Evolutionary conservation across 306 rosid species (phyloP).

Genomic region (Cucumis sativus): DNA sequence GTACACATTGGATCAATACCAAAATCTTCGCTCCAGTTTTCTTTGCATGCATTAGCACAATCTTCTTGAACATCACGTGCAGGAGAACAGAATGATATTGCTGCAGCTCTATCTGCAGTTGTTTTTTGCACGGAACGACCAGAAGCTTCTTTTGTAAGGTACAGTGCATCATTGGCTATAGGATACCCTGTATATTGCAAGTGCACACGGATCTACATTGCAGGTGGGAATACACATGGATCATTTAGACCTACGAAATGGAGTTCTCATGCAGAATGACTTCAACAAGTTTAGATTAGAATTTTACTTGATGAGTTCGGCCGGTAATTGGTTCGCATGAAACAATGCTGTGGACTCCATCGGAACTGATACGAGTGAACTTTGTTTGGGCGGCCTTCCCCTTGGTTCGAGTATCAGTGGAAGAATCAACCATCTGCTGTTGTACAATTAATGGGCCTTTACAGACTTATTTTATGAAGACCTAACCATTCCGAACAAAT

Average conservation of each 20-base stretch:
- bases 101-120: slow-evolving; percentile 51
- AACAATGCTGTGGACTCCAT: slow-evolving; percentile 63
- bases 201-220: slow-evolving; percentile 71
- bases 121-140: slow-evolving; percentile 29
- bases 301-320: slow-evolving; percentile 70
- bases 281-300: neutral
- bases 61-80: slow-evolving; percentile 21
- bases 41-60: slow-evolving; percentile 22
- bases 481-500: neutral
- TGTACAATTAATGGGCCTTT: neutral
- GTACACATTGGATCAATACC: slow-evolving; percentile 75
- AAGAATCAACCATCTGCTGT: slow-evolving; percentile 29
- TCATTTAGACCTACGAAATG: neutral
- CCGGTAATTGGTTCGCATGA: slow-evolving; percentile 77
- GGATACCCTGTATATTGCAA: slow-evolving; percentile 69
- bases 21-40: slow-evolving; percentile 30
- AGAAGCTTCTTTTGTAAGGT: slow-evolving; percentile 39
- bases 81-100: slow-evolving; percentile 20
- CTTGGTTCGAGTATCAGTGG: slow-evolving; percentile 21
- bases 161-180: slow-evolving; percentile 72
- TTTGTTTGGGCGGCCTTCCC: slow-evolving; percentile 70
- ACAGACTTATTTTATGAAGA: neutral
- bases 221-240: neutral
- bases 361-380: slow-evolving; percentile 50
- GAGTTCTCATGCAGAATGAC: neutral